These are phyloP conservation scores for Emydomyces testavorans DNA, from an alignment of 2,329 filamentous ascomycete species.

Conservation along the genomic window DNA sequence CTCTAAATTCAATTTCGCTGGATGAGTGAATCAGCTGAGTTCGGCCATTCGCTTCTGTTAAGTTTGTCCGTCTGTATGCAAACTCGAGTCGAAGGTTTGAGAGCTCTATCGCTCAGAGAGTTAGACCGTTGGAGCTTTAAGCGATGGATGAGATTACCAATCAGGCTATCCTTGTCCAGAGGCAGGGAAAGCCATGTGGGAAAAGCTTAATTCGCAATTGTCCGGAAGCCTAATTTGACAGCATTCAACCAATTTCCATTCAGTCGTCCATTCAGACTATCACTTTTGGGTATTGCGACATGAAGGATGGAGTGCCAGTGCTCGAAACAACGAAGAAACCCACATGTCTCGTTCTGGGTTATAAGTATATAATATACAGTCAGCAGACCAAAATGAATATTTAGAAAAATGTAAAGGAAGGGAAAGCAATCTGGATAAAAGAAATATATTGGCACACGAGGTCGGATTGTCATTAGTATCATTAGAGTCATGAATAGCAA, in stretches of 20 bases:
- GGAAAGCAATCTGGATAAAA: not conserved
- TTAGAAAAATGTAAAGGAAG: not conserved
- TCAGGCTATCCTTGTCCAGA: not conserved
- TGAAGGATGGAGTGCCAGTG: no score
- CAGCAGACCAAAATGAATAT: no score
- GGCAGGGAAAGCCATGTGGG: not conserved
- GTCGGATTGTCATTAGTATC: not conserved
- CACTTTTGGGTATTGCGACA: no score
- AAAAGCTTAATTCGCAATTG: constrained; percentile 5
- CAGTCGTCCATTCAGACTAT: not conserved
- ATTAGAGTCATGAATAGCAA: not conserved
- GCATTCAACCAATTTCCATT: not conserved
- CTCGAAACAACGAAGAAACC: no score
- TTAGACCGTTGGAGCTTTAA: no score
- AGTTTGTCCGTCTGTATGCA: not conserved
- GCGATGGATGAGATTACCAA: no score
- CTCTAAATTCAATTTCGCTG: not conserved
- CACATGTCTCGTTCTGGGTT: no score
- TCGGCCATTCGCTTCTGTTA: not conserved
- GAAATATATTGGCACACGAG: not conserved
- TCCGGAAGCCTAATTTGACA: not conserved
- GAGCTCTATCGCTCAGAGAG: no score
- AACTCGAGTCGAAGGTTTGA: no score
- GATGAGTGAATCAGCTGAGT: not conserved
- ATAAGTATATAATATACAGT: no score